Conservation (phyloP, 1,284 basidiomycete species). For the Xerocomus amazonicus region DNA sequence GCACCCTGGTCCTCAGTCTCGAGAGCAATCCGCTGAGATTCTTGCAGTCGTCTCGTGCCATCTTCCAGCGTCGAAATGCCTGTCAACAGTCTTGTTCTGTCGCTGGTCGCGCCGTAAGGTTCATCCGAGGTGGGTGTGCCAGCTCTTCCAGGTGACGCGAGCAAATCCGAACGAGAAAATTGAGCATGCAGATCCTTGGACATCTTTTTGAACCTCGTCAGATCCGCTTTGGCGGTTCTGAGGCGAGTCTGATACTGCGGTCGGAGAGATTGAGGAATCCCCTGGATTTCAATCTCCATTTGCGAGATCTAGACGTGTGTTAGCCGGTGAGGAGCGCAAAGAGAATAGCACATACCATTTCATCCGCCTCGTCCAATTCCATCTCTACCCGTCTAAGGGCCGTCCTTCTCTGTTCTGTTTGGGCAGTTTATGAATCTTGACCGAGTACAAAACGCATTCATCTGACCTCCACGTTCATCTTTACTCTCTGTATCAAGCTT, state of each 20-base stretch:
- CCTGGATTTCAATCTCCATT: constrained; percentile 99
- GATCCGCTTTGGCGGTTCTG: constrained; percentile 65
- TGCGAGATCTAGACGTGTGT: constrained; percentile 73
- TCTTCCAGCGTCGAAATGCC: constrained; percentile 76
- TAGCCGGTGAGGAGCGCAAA: constrained; percentile 2
- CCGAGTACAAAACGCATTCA: not conserved
- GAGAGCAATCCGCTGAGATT: constrained; percentile 88
- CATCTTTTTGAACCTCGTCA: constrained; percentile 76
- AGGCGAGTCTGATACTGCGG: constrained; percentile 73
- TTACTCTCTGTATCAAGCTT: constrained; percentile 64
- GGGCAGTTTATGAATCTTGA: constrained; percentile 3
- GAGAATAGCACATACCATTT: constrained; percentile 64
- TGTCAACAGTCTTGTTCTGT: constrained; percentile 75
- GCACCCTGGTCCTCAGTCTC: constrained; percentile 97
- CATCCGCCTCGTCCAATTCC: constrained; percentile 97
- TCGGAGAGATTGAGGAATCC: constrained; percentile 84
- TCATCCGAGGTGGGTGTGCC: constrained; percentile 68
- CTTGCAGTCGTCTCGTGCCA: constrained; percentile 78
- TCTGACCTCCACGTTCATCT: constrained; percentile 56
- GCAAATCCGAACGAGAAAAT: constrained; percentile 57
- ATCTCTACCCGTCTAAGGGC: constrained; percentile 85
- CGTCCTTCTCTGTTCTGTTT: constrained; percentile 78
- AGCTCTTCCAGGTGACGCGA: constrained; percentile 44
- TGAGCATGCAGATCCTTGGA: constrained; percentile 62
- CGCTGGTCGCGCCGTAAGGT: constrained; percentile 64